Conservation (phyloP, 257 asterid species). For the Thymus mandschuricus region DNA sequence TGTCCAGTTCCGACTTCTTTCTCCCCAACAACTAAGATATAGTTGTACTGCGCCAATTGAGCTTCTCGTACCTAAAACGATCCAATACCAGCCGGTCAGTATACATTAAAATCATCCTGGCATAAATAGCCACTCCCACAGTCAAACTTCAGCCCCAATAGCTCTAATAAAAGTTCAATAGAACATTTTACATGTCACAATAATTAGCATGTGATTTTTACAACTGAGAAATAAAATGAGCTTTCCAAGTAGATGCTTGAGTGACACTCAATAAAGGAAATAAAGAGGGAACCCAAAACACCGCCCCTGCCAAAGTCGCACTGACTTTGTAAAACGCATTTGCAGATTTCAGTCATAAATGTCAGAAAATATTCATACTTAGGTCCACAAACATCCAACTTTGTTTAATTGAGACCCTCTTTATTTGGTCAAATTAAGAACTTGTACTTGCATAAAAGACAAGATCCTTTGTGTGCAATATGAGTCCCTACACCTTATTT, state of each 20-base stretch:
- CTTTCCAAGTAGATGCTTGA: neutral
- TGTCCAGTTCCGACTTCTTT: constrained; percentile 77
- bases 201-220: neutral
- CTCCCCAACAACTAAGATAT: constrained; percentile 95
- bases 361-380: neutral
- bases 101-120: constrained; percentile 6
- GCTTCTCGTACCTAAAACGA: constrained; percentile 87
- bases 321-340: neutral
- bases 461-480: neutral
- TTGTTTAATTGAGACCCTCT: too few relatives aligned
- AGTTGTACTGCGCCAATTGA: constrained; percentile 89
- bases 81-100: constrained; percentile 19
- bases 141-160: too few relatives aligned
- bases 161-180: too few relatives aligned
- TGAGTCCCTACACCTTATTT: neutral
- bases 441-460: neutral
- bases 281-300: too few relatives aligned
- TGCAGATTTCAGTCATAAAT: too few relatives aligned
- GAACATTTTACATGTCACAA: too few relatives aligned
- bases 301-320: neutral
- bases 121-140: too few relatives aligned
- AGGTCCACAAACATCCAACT: neutral
- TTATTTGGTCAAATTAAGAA: too few relatives aligned
- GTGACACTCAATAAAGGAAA: neutral
- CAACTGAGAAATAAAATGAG: constrained; percentile 5